Base-by-base conservation (phyloP, 2,329 filamentous ascomycete genomes). In the Aspergillus fischeri region DNA sequence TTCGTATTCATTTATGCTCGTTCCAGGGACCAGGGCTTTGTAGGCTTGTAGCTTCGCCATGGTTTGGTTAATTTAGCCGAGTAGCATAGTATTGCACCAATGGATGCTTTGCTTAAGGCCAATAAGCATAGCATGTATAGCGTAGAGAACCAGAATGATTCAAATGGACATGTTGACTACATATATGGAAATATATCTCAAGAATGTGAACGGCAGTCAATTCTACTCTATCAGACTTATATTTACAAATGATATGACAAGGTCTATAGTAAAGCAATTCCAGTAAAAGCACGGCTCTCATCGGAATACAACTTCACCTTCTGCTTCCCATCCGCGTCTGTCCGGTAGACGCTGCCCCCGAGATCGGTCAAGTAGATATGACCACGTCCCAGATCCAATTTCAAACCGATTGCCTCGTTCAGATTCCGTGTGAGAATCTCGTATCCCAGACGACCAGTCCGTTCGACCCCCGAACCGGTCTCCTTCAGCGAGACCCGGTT, bases 361-460 rank as follows among this genome's bases (percentile, higher is more conserved):
- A 72, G 53, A 54, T 73, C 70, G 0, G 70, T 65, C 17, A 71
- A 38, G 51, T 67, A 69, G 25, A 70, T 60, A 6, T 56, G 25
- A 3, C 60, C 61, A 6, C 59, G 60, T 20, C 44, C 11, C 4
- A 47, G 24, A 54, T 71, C 65, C 41, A 81, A 38, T 51, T 73
- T 76, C 45, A 81, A 52, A 6, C 78, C 80, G 60, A 81, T 81
- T 1, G 77, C 74, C 49, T 82, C 80, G 51, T 81, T 70, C 25
- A 82, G 61, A 53, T 78, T 67, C 42, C 73, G 60, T 0, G 59
- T 53, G 4, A 73, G 27, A 14, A 73, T 52, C 7, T 65, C 60
- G 27, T 59, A 57, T 20, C 57, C 60, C 61, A 53, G 17, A 62
- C 32, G 2, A 61, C 60, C 21, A 7, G 76, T 53, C 20, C 73